Evolutionary conservation across 306 rosid genomes (phyloP), one percentile per base, ranked within the genome.

Genomic region (Lupinus albus): DNA sequence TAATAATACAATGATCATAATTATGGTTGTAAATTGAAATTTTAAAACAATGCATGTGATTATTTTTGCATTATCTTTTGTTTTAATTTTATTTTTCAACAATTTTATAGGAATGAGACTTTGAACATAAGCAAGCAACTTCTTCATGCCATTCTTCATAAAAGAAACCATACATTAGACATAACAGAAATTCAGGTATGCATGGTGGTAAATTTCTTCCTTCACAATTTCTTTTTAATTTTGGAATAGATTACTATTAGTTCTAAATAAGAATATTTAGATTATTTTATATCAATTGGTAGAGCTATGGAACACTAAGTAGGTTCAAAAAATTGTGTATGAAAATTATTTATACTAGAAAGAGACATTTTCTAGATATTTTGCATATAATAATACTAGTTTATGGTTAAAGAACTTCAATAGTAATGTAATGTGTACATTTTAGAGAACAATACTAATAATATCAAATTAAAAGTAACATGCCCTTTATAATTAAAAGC

Each of bases 161-260:
- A 11, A 11, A 33, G 44, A 9, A 4, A 62, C n/a, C 49, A 30
- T 20, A 12, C 7, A 30, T 45, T 69, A 1, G 80, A 74, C 5
- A 51, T 50, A 7, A 74, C 55, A 10, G 80, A 79, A 42, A 10
- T 79, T 49, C 74, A 74, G 80, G 83, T 79, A 2, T 28, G 8
- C 8, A 45, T 70, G 5, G 12, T 1, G n/a, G n/a, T 54, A 42
- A 17, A 17, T 42, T 64, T 5, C 1, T 15, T 64, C 14, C 4
- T 17, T 15, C 30, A 61, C 12, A 16, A 11, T 39, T 51, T 63
- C 69, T 35, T 72, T 10, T 14, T 47, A n/a, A n/a, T 16, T 49
- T 66, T 16, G 15, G 7, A 47, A 10, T 33, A 28, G 30, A 64
- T n/a, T 13, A 33, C 39, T 33, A n/a, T 2, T 30, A 50, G 8